Conservation (phyloP, 805 yeast genomes). For the Kuraishia cidri region DNA sequence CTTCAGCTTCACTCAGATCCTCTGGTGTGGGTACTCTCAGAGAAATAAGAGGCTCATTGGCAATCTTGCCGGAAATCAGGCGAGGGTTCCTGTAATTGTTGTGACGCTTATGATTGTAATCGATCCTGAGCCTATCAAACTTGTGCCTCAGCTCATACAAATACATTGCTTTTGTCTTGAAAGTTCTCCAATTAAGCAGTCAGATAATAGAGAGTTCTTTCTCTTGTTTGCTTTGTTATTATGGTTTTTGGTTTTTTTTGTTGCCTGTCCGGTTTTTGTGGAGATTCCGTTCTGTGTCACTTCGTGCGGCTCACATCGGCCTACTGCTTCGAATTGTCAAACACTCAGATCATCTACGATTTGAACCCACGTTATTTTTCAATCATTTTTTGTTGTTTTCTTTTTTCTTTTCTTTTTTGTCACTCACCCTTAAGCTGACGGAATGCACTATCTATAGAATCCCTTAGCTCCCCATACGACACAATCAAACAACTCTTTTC, state of each 20-base stretch:
- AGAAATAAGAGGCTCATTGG: slow-evolving; percentile 23
- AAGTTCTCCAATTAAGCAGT: too few species aligned
- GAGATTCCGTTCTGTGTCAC: too few species aligned
- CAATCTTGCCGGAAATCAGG: slow-evolving; percentile 25
- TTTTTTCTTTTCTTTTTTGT: slow-evolving; percentile 4
- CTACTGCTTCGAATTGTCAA: too few species aligned
- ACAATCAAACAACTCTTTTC: slow-evolving; percentile 81
- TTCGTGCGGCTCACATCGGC: too few species aligned
- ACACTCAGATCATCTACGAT: too few species aligned
- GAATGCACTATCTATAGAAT: slow-evolving; percentile 61
- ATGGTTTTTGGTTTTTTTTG: too few species aligned
- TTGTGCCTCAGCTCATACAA: slow-evolving; percentile 9
- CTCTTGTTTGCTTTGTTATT: too few species aligned
- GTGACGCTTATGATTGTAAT: slow-evolving; percentile 18
- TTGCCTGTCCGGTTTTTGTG: too few species aligned
- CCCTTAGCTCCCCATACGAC: slow-evolving; percentile 75
- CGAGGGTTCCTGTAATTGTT: slow-evolving; percentile 20
- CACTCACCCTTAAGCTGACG: slow-evolving; percentile 25
- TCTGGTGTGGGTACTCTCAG: slow-evolving; percentile 22
- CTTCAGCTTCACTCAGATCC: too few species aligned
- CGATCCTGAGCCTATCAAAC: slow-evolving; percentile 10
- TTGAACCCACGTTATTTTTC: too few species aligned
- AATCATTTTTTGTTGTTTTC: not conserved
- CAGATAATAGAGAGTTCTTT: too few species aligned
- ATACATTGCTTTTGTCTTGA: too few species aligned